phyloP scores from a whole-genome alignment of 2,329 filamentous ascomycete genomes.

The Colletotrichum orchidophilum region DNA sequence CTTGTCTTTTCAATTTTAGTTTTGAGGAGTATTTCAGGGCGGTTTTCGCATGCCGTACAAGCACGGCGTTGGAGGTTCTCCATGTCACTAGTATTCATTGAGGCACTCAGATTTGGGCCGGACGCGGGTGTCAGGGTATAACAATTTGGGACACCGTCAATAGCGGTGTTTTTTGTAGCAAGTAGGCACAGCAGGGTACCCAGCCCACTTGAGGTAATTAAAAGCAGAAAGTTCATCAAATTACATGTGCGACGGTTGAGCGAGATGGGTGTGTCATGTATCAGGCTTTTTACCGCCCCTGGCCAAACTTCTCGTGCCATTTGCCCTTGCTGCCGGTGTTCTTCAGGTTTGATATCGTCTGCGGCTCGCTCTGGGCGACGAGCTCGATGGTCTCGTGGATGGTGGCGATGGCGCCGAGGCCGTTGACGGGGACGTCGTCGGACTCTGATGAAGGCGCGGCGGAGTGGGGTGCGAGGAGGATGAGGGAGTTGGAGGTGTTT shows the following conservation, averaged over 20 bases:
- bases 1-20: neutral
- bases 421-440: conserved; percentile 36
- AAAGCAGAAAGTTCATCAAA: neutral
- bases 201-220: neutral
- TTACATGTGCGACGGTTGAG: neutral
- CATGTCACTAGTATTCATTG: neutral
- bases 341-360: conserved; percentile 39
- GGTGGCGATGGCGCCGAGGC: conserved; percentile 61
- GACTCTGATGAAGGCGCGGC: conserved; percentile 18
- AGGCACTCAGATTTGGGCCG: neutral
- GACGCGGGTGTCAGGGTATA: neutral
- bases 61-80: neutral
- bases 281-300: conserved; percentile 46
- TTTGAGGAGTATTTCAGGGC: neutral
- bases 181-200: neutral
- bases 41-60: neutral
- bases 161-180: neutral
- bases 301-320: conserved; percentile 69
- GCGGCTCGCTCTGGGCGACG: conserved; percentile 48
- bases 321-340: conserved; percentile 55
- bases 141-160: neutral
- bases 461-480: conserved; percentile 57
- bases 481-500: conserved; percentile 73
- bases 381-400: conserved; percentile 72
- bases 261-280: neutral